phyloP scores from a whole-genome alignment of 352 stramenopile species.

The Pythium periplocum region DNA sequence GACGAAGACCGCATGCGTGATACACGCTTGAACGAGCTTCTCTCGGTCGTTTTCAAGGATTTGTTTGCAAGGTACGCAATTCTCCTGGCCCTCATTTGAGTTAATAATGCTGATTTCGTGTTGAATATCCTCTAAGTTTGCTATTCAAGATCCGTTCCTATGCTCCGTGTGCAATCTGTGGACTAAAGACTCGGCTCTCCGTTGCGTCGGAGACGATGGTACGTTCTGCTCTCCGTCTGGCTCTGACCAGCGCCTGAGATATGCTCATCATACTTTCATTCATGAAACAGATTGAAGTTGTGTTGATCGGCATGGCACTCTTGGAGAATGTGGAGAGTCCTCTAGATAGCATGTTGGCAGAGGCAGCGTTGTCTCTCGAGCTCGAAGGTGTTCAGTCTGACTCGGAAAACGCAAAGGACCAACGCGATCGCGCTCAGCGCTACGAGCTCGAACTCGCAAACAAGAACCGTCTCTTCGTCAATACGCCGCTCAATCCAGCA shows the following conservation, averaged over 20 bases:
- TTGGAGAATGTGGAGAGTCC: slow-evolving; percentile 50
- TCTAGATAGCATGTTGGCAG: slow-evolving; percentile 41
- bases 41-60: slow-evolving; percentile 83
- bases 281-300: slow-evolving; percentile 68
- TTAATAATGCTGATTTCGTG: too few species aligned
- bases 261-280: neutral
- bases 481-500: slow-evolving; percentile 28
- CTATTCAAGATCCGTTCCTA: slow-evolving; percentile 68
- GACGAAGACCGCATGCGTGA: slow-evolving; percentile 85
- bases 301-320: slow-evolving; percentile 77
- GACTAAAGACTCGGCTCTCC: slow-evolving; percentile 65
- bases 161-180: slow-evolving; percentile 79
- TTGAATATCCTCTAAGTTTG: slow-evolving; percentile 25
- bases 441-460: slow-evolving; percentile 11
- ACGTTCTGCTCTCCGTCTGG: neutral
- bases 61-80: slow-evolving; percentile 67
- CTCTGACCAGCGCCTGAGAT: too few species aligned
- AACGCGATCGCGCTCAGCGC: neutral
- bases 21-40: slow-evolving; percentile 75
- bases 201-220: slow-evolving; percentile 84
- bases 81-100: too few species aligned
- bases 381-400: slow-evolving; percentile 13
- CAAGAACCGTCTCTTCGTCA: slow-evolving; percentile 34
- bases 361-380: slow-evolving; percentile 37
- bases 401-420: slow-evolving; percentile 7